Base-by-base conservation (phyloP, 2,329 filamentous ascomycete genomes). In the Hypoxylon sp. region DNA sequence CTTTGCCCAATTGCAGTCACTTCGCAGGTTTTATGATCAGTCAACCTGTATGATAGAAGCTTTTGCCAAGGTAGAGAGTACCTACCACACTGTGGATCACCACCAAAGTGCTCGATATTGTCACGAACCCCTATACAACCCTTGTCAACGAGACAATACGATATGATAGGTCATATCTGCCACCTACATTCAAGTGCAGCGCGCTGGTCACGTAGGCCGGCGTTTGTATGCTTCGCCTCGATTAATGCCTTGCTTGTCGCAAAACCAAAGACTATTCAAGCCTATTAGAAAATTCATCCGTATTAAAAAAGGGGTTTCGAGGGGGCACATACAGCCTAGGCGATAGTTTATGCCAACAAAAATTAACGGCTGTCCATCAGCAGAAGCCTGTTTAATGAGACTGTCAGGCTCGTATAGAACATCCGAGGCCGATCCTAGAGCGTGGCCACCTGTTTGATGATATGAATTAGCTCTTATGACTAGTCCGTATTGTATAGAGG, bases 1-100 rank as follows among this genome's bases (percentile, higher is more conserved):
- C 76, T 78, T 47, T 79, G 77, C 0, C 77, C 77, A 9, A 77
- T 63, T 0, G 70, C 75, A 19, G 76, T 77, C n/a, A 77, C 74
- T 75, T 39, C 61, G 0, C 31, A 26, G 3, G 31, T 29, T 13
- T 11, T 3, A 26, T 10, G 11, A 24, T 67, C 19, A 22, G 19
- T 22, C 19, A 22, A 22, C 19, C 19, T 22, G 19, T 22, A 22
- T 22, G 19, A 22, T 22, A 22, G 19, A 22, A 22, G 19, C 19
- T 22, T 22, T 22, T 22, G 19, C 19, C 35, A 48, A 35, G 33
- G 17, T 47, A 22, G 19, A 11, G 26, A 44, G 11, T 19, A 33
- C 62, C 53, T 50, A 66, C 67, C 63, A 39, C 44, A 50, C 26
- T 58, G 19, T 11, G 69, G 66, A 47, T 71, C 63, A 3, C 69